These are phyloP conservation scores for Pichia kluyveri DNA, from an alignment of 805 yeast genomes.

Conservation along the genomic window DNA sequence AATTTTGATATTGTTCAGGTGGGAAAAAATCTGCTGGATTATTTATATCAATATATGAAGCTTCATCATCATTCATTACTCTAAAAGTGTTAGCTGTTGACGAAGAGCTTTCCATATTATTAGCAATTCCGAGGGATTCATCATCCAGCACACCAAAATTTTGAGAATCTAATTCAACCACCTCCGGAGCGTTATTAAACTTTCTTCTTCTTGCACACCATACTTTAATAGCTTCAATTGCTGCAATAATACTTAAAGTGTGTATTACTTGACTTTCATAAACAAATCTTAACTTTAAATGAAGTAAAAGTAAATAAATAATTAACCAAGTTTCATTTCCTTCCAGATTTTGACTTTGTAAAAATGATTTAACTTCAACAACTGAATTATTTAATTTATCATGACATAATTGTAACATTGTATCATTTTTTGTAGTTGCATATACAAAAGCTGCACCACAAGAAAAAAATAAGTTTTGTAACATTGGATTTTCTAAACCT, in stretches of 20 bases:
- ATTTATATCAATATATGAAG: too few species aligned
- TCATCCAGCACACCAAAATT: not conserved
- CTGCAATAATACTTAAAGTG: conserved; percentile 27
- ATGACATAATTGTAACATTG: conserved; percentile 17
- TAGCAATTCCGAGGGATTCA: not conserved
- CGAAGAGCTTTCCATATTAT: too few species aligned
- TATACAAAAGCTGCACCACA: conserved; percentile 34
- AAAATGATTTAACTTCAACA: not conserved
- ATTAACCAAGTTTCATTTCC: conserved; percentile 32
- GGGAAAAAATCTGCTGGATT: not conserved
- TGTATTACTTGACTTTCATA: conserved; percentile 20
- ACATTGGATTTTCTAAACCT: conserved; percentile 21
- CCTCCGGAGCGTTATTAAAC: not conserved
- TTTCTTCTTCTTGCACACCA: conserved; percentile 15
- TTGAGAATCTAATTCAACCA: conserved; percentile 10
- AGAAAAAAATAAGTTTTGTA: conserved; percentile 29
- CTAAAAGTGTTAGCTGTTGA: too few species aligned
- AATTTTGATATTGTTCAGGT: not conserved
- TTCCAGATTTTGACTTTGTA: conserved; percentile 7
- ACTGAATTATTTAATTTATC: conserved; percentile 12
- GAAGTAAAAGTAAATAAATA: conserved; percentile 30
- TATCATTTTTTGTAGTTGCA: conserved; percentile 12
- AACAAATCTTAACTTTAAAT: conserved; percentile 30
- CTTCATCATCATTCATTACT: too few species aligned
- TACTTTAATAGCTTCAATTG: conserved; percentile 27